phyloP scores from a whole-genome alignment of 176 grass and related monocot genomes.

The Thalia dealbata region DNA sequence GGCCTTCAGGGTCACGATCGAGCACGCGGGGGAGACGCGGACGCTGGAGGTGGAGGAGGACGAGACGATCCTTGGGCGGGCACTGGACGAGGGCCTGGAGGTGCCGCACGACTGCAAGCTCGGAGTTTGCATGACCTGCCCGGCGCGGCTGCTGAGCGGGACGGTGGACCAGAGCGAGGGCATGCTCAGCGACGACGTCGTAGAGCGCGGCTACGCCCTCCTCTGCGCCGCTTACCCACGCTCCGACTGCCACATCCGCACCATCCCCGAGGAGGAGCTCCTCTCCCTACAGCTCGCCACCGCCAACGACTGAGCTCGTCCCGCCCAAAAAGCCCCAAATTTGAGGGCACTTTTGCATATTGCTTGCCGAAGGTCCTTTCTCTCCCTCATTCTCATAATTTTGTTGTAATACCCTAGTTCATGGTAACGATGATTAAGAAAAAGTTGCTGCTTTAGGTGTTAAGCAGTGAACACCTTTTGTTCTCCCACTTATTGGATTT shows the following conservation, averaged over 20 bases:
- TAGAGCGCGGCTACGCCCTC: conserved; percentile 66
- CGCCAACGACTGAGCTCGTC: conserved; percentile 58
- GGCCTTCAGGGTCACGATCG: conserved; percentile 75
- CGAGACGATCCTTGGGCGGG: conserved; percentile 74
- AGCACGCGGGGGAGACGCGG: conserved; percentile 55
- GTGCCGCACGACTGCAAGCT: conserved; percentile 98
- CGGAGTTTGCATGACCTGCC: conserved; percentile 96
- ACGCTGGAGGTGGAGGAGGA: conserved; percentile 63
- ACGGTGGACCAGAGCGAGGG: conserved; percentile 91
- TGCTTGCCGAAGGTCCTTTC: too few species aligned
- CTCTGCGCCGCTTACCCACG: conserved; percentile 70
- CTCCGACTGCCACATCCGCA: conserved; percentile 82
- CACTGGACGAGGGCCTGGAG: conserved; percentile 70
- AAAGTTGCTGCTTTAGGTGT: too few species aligned
- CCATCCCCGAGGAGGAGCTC: conserved; percentile 92
- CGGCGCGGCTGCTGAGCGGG: conserved; percentile 61
- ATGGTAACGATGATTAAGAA: too few species aligned
- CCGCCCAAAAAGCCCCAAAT: too few species aligned
- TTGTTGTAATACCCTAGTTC: too few species aligned
- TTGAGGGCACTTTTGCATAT: too few species aligned
- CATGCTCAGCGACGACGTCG: conserved; percentile 93
- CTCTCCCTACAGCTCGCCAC: conserved; percentile 85
- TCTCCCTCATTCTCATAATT: too few species aligned
- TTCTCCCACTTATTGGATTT: too few species aligned
- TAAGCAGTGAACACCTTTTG: too few species aligned